Conservation (phyloP, 352 stramenopile species). For the Peronospora farinosa region DNA sequence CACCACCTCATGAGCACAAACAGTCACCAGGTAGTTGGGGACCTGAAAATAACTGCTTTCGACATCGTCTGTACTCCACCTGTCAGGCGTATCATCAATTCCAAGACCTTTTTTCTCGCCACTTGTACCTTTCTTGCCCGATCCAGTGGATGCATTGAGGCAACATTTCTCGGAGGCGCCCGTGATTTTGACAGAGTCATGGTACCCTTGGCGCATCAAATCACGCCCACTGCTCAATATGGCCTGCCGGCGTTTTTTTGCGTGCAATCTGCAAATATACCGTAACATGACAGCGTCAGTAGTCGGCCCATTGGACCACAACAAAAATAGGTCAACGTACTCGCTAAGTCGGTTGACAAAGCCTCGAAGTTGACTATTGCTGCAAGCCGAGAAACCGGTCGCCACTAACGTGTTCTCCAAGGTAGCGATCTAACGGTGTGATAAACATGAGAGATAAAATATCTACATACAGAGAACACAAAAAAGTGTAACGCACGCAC, state of each 20-base stretch:
- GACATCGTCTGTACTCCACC: conserved; percentile 20
- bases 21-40: conserved; percentile 54
- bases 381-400: conserved; percentile 44
- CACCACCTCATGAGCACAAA: conserved; percentile 52
- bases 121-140: conserved; percentile 35
- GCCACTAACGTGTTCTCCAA: conserved; percentile 43
- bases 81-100: not conserved
- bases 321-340: conserved; percentile 25
- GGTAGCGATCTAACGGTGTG: conserved; percentile 34
- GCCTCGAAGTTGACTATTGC: conserved; percentile 48
- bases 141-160: conserved; percentile 32
- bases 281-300: not conserved
- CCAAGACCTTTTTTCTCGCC: conserved; percentile 4
- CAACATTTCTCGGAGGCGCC: conserved; percentile 50
- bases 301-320: not conserved
- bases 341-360: conserved; percentile 57
- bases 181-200: conserved; percentile 54
- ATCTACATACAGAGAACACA: not conserved
- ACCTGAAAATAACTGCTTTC: conserved; percentile 58
- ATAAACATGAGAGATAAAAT: conserved; percentile 1
- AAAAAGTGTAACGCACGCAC: conserved; percentile 19
- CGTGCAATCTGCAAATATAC: conserved; percentile 41
- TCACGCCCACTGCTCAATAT: conserved; percentile 48
- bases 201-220: conserved; percentile 52
- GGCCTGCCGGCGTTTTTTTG: conserved; percentile 58